Percentiles rank a stretch among this genome's conserved stretches.
Conservation (phyloP, 805 yeast genomes). For the Candida peoriensis region DNA sequence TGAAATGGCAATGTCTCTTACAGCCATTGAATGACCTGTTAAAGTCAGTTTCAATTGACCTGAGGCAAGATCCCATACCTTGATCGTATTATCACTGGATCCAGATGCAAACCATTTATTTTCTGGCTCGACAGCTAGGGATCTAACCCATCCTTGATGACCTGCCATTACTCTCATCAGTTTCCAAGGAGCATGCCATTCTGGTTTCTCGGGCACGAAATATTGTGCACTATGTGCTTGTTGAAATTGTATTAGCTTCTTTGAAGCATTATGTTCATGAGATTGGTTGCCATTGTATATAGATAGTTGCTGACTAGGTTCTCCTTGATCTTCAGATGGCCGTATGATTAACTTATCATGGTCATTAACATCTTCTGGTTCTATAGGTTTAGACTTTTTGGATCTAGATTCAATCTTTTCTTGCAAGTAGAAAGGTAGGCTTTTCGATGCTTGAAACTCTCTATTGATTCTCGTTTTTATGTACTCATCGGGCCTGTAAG, state of each 20-base stretch:
- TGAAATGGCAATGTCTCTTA: slow-evolving; percentile 71
- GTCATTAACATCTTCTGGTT: slow-evolving; percentile 3
- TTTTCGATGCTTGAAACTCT: slow-evolving; percentile 23
- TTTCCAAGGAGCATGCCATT: slow-evolving; percentile 65
- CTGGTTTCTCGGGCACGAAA: slow-evolving; percentile 21
- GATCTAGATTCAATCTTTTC: slow-evolving; percentile 20
- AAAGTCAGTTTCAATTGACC: slow-evolving; percentile 67
- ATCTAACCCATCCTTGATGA: slow-evolving; percentile 89
- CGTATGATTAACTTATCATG: neutral
- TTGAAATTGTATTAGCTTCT: slow-evolving; percentile 9
- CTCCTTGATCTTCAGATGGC: neutral
- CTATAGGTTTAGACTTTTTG: slow-evolving; percentile 6
- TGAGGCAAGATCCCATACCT: slow-evolving; percentile 83
- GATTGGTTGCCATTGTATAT: slow-evolving; percentile 1
- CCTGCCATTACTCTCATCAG: slow-evolving; percentile 74
- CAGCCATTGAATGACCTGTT: slow-evolving; percentile 89
- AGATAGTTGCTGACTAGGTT: neutral
- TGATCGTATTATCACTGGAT: slow-evolving; percentile 80
- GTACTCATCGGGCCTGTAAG: slow-evolving; percentile 24
- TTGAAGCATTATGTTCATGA: slow-evolving; percentile 12
- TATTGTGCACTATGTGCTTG: slow-evolving; percentile 6
- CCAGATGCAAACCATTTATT: slow-evolving; percentile 93
- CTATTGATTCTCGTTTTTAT: slow-evolving; percentile 24
- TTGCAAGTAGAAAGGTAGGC: slow-evolving; percentile 27
- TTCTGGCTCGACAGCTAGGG: slow-evolving; percentile 78